Base-by-base conservation (phyloP, 2,329 filamentous ascomycete species). In the Trichophaea hybrida region DNA sequence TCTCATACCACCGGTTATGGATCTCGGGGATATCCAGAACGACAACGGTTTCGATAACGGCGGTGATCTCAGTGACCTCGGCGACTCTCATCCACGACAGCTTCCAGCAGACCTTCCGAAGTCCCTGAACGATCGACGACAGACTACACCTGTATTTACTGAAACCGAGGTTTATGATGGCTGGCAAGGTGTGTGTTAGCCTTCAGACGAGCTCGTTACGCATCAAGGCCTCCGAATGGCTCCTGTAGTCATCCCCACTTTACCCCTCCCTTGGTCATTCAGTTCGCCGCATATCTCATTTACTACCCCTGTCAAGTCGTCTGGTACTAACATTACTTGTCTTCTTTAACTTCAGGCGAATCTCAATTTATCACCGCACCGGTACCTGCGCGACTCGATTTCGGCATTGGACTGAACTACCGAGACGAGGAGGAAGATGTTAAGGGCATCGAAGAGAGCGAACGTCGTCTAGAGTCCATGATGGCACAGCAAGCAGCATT, bases 121-220 rank as follows among this genome's bases (percentile, higher is more conserved):
- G 66, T 95, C 90, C 10, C 80, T 98, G 58, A 85, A 98, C 72
- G 93, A 98, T 75, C 82, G 93, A 62, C 81, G 84, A 67, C 78
- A 78, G 69, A 79, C 85, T 37, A 80, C 83, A 3, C 77, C 76
- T 33, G 68, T 72, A 51, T 79, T 85, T 59, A 78, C 78, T 43
- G 93, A 97, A 76, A 95, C 90, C 44, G 93, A 97, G 76, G 88
- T 96, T 75, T 98, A 97, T 72, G 93, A 98, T 79, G 93, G 88
- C 67, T 98, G 93, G 93, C 89, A 97, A 83, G 91, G 91, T 85
- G 72, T 71, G 77, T 57, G 59, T n/a, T n/a, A 46, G 40, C 40
- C 24, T 17, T 12, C n/a, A 12, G 40, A 46, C 40, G 40, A 13
- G 40, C 5, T 17, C 24, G 7, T 13, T 24, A 24, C 24, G 24